Evolutionary conservation across 305 asterid species (phyloP).

Genomic region (Coffea humblotiana): DNA sequence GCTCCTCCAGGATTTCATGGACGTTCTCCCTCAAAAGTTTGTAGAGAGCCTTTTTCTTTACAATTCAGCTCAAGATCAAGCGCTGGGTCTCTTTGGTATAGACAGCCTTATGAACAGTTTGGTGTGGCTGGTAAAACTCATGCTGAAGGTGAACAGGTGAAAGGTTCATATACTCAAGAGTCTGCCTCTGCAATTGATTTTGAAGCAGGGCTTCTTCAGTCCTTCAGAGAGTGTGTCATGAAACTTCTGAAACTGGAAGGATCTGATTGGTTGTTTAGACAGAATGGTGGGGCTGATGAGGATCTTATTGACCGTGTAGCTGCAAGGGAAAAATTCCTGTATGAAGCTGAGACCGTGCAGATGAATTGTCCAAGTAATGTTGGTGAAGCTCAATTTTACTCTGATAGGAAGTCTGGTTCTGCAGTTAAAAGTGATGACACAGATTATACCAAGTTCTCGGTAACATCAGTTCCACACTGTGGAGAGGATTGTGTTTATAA

Average conservation of each 20-base stretch:
- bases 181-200: conserved; percentile 44
- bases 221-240: conserved; percentile 72
- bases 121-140: conserved; percentile 75
- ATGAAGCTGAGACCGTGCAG: conserved; percentile 64
- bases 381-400: conserved; percentile 23
- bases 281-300: conserved; percentile 91
- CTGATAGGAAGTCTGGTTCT: conserved; percentile 45
- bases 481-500: conserved; percentile 95
- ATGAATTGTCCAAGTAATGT: conserved; percentile 21
- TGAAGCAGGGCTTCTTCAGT: conserved; percentile 82
- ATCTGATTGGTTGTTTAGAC: conserved; percentile 84
- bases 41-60: conserved; percentile 56
- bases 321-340: conserved; percentile 71
- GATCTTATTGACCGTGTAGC: conserved; percentile 92
- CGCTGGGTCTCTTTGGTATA: conserved; percentile 73
- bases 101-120: conserved; percentile 86
- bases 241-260: conserved; percentile 92
- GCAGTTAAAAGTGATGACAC: conserved; percentile 46
- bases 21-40: conserved; percentile 57
- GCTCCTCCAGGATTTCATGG: conserved; percentile 48
- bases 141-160: conserved; percentile 25
- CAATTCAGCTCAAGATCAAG: conserved; percentile 52
- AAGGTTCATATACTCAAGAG: conserved; percentile 35
- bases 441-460: conserved; percentile 50
- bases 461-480: conserved; percentile 76